Evolutionary conservation across 352 stramenopile genomes (phyloP).

Genomic region (Phytophthora cryptogea): DNA sequence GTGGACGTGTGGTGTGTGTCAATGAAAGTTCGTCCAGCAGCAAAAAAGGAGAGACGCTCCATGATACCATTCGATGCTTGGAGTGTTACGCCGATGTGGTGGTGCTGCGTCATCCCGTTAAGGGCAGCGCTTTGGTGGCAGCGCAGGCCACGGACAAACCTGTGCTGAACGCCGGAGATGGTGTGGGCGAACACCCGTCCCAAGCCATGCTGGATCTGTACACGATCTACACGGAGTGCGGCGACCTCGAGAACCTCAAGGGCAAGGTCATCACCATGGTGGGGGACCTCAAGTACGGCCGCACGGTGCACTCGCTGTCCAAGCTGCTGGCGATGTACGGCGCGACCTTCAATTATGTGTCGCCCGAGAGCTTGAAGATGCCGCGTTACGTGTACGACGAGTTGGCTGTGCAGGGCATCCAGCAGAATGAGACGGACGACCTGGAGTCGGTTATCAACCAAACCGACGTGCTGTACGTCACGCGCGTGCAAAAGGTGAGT

Average conservation of each 20-base stretch:
- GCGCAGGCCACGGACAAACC: slow-evolving; percentile 88
- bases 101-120: slow-evolving; percentile 94
- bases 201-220: slow-evolving; percentile 99
- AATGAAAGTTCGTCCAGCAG: slow-evolving; percentile 94
- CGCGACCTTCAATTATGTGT: slow-evolving; percentile 93
- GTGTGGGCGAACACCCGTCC: slow-evolving; percentile 98
- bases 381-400: slow-evolving; percentile 83
- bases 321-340: slow-evolving; percentile 94
- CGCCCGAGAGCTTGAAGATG: slow-evolving; percentile 88
- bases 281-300: slow-evolving; percentile 98
- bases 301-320: slow-evolving; percentile 98
- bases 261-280: slow-evolving; percentile 96
- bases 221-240: slow-evolving; percentile 94
- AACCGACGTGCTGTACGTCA: slow-evolving; percentile 99
- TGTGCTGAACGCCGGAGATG: slow-evolving; percentile 95
- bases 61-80: slow-evolving; percentile 96
- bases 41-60: slow-evolving; percentile 98
- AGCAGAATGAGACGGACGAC: slow-evolving; percentile 87
- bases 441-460: slow-evolving; percentile 88
- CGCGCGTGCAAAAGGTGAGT: slow-evolving; percentile 93
- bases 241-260: slow-evolving; percentile 58
- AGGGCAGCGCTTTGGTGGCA: slow-evolving; percentile 84
- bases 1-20: slow-evolving; percentile 94
- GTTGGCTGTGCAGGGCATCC: slow-evolving; percentile 63
- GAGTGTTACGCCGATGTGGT: slow-evolving; percentile 96